phyloP scores from a whole-genome alignment of 2,329 filamentous ascomycete genomes.

The Ilyonectria sp. region DNA sequence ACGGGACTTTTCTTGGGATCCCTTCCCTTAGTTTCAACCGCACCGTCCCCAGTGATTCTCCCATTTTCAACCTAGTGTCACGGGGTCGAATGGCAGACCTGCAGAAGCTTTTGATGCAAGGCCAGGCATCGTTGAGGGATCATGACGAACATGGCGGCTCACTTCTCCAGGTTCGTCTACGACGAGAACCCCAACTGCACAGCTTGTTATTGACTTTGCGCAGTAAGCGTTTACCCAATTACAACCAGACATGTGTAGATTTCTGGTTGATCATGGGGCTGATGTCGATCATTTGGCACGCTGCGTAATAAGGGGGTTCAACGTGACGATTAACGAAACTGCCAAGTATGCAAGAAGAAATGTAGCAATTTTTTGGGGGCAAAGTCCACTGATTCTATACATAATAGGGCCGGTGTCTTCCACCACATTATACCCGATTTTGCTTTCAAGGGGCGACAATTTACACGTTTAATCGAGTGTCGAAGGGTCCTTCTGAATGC shows the following conservation, averaged over 20 bases:
- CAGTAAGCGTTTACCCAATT: background rate
- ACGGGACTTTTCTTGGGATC: background rate
- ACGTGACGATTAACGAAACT: too few species aligned
- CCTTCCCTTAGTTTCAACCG: background rate
- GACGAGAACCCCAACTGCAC: background rate
- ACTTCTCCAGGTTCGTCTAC: constrained; percentile 3
- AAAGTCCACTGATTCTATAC: background rate
- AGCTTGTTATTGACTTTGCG: background rate
- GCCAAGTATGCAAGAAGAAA: background rate
- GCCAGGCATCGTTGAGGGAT: background rate
- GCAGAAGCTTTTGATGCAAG: background rate
- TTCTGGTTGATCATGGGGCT: background rate
- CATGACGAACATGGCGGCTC: constrained; percentile 5
- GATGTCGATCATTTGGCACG: background rate
- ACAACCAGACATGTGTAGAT: background rate
- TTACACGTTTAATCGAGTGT: background rate
- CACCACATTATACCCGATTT: too few species aligned
- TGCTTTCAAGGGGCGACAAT: background rate
- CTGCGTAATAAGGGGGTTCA: background rate
- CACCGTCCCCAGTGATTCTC: background rate
- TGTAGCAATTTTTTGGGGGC: background rate
- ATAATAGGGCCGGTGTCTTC: background rate
- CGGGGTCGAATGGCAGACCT: background rate
- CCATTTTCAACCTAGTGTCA: background rate
- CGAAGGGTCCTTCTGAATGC: background rate